These are phyloP conservation scores for Zygosaccharomyces gambellarensis DNA, from an alignment of 805 yeast genomes.

Conservation along the genomic window DNA sequence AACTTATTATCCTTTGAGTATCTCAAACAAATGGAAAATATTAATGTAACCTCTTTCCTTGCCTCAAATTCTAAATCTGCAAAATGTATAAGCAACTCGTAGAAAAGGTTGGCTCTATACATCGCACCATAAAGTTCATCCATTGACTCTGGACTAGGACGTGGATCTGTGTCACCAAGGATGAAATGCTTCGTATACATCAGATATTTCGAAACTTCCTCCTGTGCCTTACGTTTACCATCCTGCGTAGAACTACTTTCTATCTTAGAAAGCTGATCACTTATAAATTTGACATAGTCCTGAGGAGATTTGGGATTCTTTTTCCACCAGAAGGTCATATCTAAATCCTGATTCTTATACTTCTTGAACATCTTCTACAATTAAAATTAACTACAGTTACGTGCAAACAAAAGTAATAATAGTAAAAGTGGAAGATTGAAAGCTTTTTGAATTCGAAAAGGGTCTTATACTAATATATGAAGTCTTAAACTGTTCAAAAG, in stretches of 20 bases:
- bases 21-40: slow-evolving; percentile 73
- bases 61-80: slow-evolving; percentile 81
- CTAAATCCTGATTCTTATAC: slow-evolving; percentile 29
- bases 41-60: slow-evolving; percentile 69
- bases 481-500: background rate
- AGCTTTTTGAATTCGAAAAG: background rate
- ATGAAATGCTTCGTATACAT: slow-evolving; percentile 60
- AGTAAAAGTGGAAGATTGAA: no score
- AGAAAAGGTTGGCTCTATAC: slow-evolving; percentile 64
- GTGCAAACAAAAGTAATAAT: background rate
- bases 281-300: slow-evolving; percentile 71
- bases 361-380: slow-evolving; percentile 24
- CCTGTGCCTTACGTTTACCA: slow-evolving; percentile 49
- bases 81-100: slow-evolving; percentile 54
- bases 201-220: slow-evolving; percentile 64
- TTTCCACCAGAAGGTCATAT: slow-evolving; percentile 86
- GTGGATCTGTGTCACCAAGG: slow-evolving; percentile 53
- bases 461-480: background rate
- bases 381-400: background rate
- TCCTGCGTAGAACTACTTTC: slow-evolving; percentile 38
- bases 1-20: slow-evolving; percentile 70
- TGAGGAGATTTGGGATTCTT: slow-evolving; percentile 86
- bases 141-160: slow-evolving; percentile 63
- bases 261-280: slow-evolving; percentile 65
- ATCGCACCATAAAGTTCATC: slow-evolving; percentile 76